These are phyloP conservation scores for Coemansia brasiliensis DNA, from an alignment of 192 early-diverging fungal genomes.

Conservation along the genomic window DNA sequence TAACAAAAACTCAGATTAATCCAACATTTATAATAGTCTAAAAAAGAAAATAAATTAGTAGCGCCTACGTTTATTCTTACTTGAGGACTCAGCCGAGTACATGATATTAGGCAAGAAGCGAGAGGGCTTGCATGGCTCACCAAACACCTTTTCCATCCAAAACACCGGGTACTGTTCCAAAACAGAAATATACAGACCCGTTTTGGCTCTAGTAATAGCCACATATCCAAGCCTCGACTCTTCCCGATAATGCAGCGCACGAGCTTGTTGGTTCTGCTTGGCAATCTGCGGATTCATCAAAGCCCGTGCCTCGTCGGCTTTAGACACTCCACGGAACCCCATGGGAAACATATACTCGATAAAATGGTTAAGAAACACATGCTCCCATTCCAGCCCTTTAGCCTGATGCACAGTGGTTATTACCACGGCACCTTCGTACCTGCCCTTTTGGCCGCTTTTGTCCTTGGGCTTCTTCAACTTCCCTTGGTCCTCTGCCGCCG, in stretches of 20 bases:
- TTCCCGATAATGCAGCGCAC: conserved; percentile 37
- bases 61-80: background rate
- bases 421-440: conserved; percentile 21
- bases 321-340: conserved; percentile 22
- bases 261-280: background rate
- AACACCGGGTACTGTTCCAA: conserved; percentile 18
- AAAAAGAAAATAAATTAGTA: background rate
- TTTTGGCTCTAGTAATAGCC: conserved; percentile 43
- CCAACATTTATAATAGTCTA: no score
- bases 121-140: conserved; percentile 15
- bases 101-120: conserved; percentile 39
- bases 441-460: background rate
- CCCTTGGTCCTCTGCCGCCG: conserved; percentile 39
- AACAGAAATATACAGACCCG: conserved; percentile 43
- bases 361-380: conserved; percentile 51
- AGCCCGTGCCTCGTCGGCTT: conserved; percentile 12
- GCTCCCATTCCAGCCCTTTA: conserved; percentile 50
- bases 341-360: conserved; percentile 49
- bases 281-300: background rate
- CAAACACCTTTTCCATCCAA: conserved; percentile 41
- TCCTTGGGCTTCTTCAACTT: conserved; percentile 2
- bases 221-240: conserved; percentile 50
- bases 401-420: conserved; percentile 53
- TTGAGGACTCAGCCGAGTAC: conserved; percentile 3
- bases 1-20: no score